These are phyloP conservation scores for Camelina laxa DNA, from an alignment of 345 rosid genomes.

Conservation along the genomic window DNA sequence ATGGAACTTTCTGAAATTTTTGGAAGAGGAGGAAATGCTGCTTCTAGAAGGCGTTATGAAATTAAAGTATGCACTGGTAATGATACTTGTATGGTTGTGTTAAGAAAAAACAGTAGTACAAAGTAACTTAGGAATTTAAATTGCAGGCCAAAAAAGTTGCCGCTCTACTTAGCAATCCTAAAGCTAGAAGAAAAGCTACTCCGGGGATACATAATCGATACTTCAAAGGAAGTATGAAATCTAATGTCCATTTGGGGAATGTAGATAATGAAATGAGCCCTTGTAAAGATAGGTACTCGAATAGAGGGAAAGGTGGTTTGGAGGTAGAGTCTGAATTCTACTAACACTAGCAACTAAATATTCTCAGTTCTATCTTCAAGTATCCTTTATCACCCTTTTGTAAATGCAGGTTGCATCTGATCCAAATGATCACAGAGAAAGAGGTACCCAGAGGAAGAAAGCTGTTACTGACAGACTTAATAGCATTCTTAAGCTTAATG, in stretches of 20 bases:
- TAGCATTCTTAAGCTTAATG: constrained; percentile 4
- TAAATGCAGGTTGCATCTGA: constrained; percentile 33
- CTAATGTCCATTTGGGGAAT: constrained; percentile 8
- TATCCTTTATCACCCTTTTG: constrained; percentile 8
- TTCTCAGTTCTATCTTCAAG: not conserved
- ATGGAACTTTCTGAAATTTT: constrained; percentile 2
- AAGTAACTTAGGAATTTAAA: not conserved
- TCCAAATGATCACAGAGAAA: constrained; percentile 39
- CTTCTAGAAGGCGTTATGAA: constrained; percentile 20
- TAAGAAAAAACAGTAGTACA: not conserved
- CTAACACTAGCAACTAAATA: not conserved
- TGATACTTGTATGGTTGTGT: not conserved
- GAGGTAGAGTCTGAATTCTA: constrained; percentile 38
- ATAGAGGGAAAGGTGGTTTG: constrained; percentile 31
- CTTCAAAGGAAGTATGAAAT: constrained; percentile 23
- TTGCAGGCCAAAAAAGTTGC: constrained; percentile 40
- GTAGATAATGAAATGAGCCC: constrained; percentile 21
- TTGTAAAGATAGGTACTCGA: constrained; percentile 27
- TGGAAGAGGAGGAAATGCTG: constrained; percentile 14
- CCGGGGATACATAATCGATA: constrained; percentile 2
- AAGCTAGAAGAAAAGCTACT: constrained; percentile 19
- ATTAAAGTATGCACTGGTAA: constrained; percentile 17
- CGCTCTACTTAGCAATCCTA: constrained; percentile 19
- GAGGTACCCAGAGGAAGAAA: constrained; percentile 40
- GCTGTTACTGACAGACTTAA: constrained; percentile 20